Conservation (phyloP, 352 stramenopile genomes). For the Globisporangium yorkense region DNA sequence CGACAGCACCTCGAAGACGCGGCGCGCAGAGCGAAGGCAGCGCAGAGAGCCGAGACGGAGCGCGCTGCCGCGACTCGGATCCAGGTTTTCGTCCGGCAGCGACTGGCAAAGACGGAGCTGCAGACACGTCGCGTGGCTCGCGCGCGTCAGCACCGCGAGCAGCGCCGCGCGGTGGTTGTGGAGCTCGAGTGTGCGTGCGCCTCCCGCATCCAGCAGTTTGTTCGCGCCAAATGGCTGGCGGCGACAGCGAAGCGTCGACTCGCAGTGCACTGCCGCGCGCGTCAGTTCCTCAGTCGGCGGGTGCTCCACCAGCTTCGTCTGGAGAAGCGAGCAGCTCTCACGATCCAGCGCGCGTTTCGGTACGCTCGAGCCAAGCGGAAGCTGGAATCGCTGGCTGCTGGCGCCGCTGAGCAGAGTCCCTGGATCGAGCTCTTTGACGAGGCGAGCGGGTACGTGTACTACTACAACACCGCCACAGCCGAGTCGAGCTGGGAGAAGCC, state of each 20-base stretch:
- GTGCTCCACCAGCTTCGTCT: slow-evolving; percentile 14
- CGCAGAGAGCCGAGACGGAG: slow-evolving; percentile 16
- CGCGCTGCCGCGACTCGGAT: slow-evolving; percentile 24
- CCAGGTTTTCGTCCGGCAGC: slow-evolving; percentile 22
- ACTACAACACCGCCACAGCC: slow-evolving; percentile 49
- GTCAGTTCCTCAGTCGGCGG: slow-evolving; percentile 32
- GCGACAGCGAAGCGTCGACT: slow-evolving; percentile 8
- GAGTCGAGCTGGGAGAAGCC: slow-evolving; percentile 44
- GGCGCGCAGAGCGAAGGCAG: slow-evolving; percentile 6
- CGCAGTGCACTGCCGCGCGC: slow-evolving; percentile 28
- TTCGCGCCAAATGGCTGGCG: slow-evolving; percentile 19
- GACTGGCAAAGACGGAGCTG: slow-evolving; percentile 16
- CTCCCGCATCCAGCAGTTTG: slow-evolving; percentile 32
- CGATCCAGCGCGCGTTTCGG: slow-evolving; percentile 55
- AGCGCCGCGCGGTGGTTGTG: slow-evolving; percentile 3
- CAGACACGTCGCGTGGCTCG: slow-evolving; percentile 13
- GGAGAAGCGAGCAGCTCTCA: slow-evolving; percentile 24
- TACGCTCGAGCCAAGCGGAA: slow-evolving; percentile 30
- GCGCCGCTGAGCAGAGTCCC: slow-evolving; percentile 11
- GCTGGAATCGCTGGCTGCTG: slow-evolving; percentile 31
- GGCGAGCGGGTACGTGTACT: slow-evolving; percentile 57
- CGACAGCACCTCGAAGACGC: slow-evolving; percentile 12
- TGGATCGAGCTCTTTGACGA: slow-evolving; percentile 79
- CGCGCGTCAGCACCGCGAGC: slow-evolving; percentile 13
- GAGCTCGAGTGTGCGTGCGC: slow-evolving; percentile 22